Conservation (phyloP, 1,284 basidiomycete species). For the Thelephora terrestris region DNA sequence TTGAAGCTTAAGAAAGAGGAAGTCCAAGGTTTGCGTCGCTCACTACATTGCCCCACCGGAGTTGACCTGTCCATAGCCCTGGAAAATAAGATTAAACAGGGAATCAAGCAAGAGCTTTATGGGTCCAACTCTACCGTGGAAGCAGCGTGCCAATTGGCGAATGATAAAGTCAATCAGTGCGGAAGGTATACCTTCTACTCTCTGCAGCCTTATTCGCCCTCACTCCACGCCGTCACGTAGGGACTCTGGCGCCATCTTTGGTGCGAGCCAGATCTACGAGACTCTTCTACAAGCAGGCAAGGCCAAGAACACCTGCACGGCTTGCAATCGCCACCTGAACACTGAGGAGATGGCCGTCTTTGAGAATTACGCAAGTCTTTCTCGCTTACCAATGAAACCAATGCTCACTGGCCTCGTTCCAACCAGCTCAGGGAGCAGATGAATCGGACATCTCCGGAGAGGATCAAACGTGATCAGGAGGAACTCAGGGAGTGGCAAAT, state of each 20-base stretch:
- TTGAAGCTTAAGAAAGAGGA: conserved; percentile 58
- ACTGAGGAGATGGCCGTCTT: conserved; percentile 53
- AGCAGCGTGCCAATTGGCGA: conserved; percentile 47
- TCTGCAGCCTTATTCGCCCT: neutral
- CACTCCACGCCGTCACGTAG: conserved; percentile 11
- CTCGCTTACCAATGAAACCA: conserved; percentile 7
- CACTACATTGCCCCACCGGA: neutral
- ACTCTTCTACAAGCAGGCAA: conserved; percentile 52
- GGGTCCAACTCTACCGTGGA: conserved; percentile 28
- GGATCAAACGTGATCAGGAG: conserved; percentile 28
- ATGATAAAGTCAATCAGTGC: conserved; percentile 40
- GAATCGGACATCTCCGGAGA: conserved; percentile 34
- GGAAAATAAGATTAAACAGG: conserved; percentile 43
- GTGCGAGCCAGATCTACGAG: conserved; percentile 50
- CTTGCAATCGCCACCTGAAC: conserved; percentile 66
- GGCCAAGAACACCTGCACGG: conserved; percentile 60
- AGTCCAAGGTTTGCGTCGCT: conserved; percentile 38
- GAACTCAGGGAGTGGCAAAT: conserved; percentile 54
- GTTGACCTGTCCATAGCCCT: conserved; percentile 33
- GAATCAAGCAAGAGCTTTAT: conserved; percentile 26
- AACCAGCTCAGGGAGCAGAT: conserved; percentile 46
- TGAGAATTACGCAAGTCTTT: conserved; percentile 50
- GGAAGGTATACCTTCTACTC: conserved; percentile 36
- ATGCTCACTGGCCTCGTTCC: neutral
- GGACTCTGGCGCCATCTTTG: conserved; percentile 22